phyloP scores from a whole-genome alignment of 1,284 basidiomycete genomes.

The Crepidotus sp. region DNA sequence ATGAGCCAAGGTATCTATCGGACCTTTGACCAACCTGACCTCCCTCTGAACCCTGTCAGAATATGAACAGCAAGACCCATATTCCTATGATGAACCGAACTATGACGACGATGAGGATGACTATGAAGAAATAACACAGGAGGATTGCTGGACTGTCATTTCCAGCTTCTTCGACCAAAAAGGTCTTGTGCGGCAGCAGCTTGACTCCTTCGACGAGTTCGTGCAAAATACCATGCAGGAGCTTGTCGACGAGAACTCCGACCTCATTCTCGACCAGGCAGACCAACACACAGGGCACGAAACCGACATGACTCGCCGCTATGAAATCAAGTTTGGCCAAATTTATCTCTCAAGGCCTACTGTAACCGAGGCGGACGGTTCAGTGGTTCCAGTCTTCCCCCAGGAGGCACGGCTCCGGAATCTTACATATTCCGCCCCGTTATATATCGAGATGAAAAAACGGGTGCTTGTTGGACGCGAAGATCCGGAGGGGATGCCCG shows the following conservation, averaged over 20 bases:
- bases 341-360: conserved; percentile 95
- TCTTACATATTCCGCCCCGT: conserved; percentile 89
- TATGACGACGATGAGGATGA: conserved; percentile 54
- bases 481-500: conserved; percentile 73
- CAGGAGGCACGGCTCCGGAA: conserved; percentile 95
- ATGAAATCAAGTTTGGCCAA: conserved; percentile 97
- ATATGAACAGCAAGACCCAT: conserved; percentile 43
- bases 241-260: conserved; percentile 91
- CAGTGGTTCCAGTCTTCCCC: conserved; percentile 90
- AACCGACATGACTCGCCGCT: conserved; percentile 78
- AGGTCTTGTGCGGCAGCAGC: conserved; percentile 95
- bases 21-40: conserved; percentile 1
- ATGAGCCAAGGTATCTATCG: conserved; percentile 44
- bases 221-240: conserved; percentile 99
- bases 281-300: conserved; percentile 89
- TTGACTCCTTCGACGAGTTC: conserved; percentile 99
- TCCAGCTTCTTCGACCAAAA: conserved; percentile 96
- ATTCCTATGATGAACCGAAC: conserved; percentile 48
- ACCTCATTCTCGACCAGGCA: conserved; percentile 92
- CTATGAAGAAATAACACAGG: conserved; percentile 78
- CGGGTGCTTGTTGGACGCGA: conserved; percentile 73
- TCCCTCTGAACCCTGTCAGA: conserved; percentile 24
- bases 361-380: conserved; percentile 93
- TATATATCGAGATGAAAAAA: conserved; percentile 96
- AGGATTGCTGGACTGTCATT: conserved; percentile 95